A percentile compares a stretch with the other conserved stretches of the same genome.
These are phyloP conservation scores for Brettanomyces naardenensis DNA, from an alignment of 805 yeast species.

Conservation along the genomic window DNA sequence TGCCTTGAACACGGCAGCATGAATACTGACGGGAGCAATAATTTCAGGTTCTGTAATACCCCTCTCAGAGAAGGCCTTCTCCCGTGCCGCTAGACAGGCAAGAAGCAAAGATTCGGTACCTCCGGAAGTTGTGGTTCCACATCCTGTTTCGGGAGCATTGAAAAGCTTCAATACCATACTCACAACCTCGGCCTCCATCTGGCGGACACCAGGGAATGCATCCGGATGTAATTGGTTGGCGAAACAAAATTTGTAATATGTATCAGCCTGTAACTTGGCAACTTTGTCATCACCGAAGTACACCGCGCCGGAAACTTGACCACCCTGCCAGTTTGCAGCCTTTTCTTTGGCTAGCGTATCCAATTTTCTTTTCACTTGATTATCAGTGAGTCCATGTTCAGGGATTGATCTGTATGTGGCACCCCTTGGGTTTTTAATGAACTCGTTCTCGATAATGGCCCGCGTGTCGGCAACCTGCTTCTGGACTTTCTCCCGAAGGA, in stretches of 20 bases:
- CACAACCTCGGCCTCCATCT: slow-evolving; percentile 94
- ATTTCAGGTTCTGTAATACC: slow-evolving; percentile 76
- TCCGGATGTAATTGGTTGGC: slow-evolving; percentile 97
- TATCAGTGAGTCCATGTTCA: slow-evolving; percentile 41
- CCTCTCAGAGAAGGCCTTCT: slow-evolving; percentile 49
- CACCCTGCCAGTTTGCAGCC: slow-evolving; percentile 68
- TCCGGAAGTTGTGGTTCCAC: slow-evolving; percentile 86
- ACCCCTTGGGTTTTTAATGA: slow-evolving; percentile 47
- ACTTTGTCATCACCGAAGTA: slow-evolving; percentile 91
- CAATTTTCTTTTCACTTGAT: slow-evolving; percentile 42
- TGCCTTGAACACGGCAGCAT: slow-evolving; percentile 94
- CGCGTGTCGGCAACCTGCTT: slow-evolving; percentile 26
- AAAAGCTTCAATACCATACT: slow-evolving; percentile 78
- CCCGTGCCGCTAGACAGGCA: slow-evolving; percentile 84
- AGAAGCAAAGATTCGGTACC: slow-evolving; percentile 90
- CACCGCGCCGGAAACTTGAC: slow-evolving; percentile 90
- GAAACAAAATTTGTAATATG: slow-evolving; percentile 70
- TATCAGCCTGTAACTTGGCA: slow-evolving; percentile 63
- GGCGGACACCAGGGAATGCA: slow-evolving; percentile 91
- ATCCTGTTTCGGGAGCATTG: slow-evolving; percentile 66
- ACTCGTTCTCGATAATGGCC: slow-evolving; percentile 41
- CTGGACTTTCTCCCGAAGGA: slow-evolving; percentile 48
- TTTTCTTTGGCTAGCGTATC: slow-evolving; percentile 44
- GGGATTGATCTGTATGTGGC: slow-evolving; percentile 50
- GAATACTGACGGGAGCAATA: slow-evolving; percentile 82